Percentiles rank a stretch among this genome's conserved stretches.
These are phyloP conservation scores for Trichoderma guizhouense DNA, from an alignment of 2,329 filamentous ascomycete species.

Conservation along the genomic window DNA sequence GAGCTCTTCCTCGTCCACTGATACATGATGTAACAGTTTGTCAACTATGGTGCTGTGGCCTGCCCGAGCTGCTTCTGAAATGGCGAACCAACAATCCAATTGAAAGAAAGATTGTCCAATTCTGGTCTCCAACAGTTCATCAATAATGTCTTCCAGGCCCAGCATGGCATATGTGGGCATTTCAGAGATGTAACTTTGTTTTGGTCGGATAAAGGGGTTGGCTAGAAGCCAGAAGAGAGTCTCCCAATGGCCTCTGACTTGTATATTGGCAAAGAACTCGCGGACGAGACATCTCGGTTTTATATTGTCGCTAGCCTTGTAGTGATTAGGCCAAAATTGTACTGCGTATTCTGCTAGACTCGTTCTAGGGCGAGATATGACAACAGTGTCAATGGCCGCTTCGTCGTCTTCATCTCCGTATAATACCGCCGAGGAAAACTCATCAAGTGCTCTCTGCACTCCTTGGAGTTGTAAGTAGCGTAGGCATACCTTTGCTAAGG, in stretches of 20 bases:
- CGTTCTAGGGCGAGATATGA: neutral
- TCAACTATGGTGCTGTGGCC: neutral
- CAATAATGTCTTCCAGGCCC: neutral
- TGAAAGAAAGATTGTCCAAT: neutral
- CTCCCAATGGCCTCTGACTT: neutral
- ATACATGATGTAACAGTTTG: neutral
- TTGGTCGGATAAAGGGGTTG: neutral
- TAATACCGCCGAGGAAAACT: neutral
- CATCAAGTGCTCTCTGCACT: neutral
- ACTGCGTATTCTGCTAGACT: neutral
- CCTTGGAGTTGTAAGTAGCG: neutral
- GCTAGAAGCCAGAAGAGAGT: neutral
- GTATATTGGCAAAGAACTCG: neutral
- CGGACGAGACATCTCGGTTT: neutral
- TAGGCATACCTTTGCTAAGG: neutral
- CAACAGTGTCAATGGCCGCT: neutral
- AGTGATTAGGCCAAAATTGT: neutral
- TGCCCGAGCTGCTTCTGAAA: neutral
- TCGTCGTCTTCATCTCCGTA: neutral
- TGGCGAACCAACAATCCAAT: neutral
- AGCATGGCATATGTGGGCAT: neutral
- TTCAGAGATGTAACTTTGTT: neutral
- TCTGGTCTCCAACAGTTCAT: neutral
- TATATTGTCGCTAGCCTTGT: neutral
- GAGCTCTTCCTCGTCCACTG: neutral